These are phyloP conservation scores for Trametes pubescens DNA, from an alignment of 1,284 basidiomycete genomes.

Conservation along the genomic window DNA sequence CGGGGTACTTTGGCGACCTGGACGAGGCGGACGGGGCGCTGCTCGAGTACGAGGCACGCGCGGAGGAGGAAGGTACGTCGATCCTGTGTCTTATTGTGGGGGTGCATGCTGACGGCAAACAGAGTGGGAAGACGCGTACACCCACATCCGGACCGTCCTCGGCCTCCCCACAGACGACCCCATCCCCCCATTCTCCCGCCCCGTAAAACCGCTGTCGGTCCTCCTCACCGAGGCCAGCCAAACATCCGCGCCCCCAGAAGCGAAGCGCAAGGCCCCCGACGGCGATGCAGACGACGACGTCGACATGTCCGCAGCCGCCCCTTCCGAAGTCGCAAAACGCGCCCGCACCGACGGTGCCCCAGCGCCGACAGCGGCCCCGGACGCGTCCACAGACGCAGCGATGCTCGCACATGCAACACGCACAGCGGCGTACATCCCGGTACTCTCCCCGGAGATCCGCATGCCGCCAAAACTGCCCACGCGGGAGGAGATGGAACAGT, in stretches of 20 bases:
- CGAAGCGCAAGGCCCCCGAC: conserved; percentile 61
- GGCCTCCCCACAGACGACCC: conserved; percentile 60
- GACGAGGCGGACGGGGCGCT: conserved; percentile 84
- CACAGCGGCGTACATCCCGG: conserved; percentile 77
- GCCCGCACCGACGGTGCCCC: conserved; percentile 45
- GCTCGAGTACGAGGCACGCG: conserved; percentile 73
- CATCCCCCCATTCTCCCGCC: conserved; percentile 60
- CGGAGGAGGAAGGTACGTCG: conserved; percentile 77
- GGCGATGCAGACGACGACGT: conserved; percentile 48
- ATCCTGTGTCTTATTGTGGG: neutral
- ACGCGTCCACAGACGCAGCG: conserved; percentile 42
- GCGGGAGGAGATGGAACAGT: conserved; percentile 80
- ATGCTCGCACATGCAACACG: conserved; percentile 59
- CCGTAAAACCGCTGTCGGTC: conserved; percentile 40
- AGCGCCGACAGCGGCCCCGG: conserved; percentile 20
- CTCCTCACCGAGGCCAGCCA: conserved; percentile 35
- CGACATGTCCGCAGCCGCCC: conserved; percentile 47
- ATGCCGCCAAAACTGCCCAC: conserved; percentile 80
- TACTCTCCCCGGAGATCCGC: conserved; percentile 77
- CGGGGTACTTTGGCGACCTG: conserved; percentile 91
- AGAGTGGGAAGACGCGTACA: conserved; percentile 81
- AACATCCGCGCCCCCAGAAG: conserved; percentile 35
- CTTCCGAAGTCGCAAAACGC: conserved; percentile 52
- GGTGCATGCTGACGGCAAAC: conserved; percentile 11
- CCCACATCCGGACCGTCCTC: conserved; percentile 63